A percentile compares a stretch with the other conserved stretches of the same genome.
These are phyloP conservation scores for Iris pallida DNA, from an alignment of 116 monocot species.

Conservation along the genomic window DNA sequence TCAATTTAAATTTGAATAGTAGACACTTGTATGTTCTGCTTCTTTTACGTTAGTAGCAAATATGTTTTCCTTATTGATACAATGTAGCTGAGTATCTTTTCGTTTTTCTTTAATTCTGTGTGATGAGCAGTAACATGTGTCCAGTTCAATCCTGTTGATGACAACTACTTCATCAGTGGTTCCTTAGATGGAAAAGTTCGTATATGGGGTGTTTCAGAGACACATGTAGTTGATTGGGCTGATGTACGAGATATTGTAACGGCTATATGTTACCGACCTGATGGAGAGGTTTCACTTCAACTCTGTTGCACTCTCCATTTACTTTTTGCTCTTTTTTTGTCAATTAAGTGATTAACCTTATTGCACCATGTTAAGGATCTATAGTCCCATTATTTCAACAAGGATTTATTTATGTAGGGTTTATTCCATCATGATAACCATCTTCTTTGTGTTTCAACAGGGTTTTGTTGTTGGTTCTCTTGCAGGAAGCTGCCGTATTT, in stretches of 20 bases:
- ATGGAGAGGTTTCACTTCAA: conserved; percentile 42
- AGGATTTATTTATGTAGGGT: not conserved
- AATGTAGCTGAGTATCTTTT: not conserved
- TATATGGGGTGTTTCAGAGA: conserved; percentile 42
- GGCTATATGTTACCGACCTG: conserved; percentile 51
- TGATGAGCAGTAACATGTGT: conserved; percentile 53
- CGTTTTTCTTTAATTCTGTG: not conserved
- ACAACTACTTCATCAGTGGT: conserved; percentile 67
- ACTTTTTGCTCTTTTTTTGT: no score
- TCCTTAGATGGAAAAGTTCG: conserved; percentile 72
- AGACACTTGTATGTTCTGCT: no score
- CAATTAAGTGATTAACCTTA: no score
- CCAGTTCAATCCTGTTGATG: conserved; percentile 64
- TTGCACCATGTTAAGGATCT: no score
- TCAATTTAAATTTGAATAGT: no score
- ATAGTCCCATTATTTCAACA: no score
- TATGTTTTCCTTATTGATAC: not conserved
- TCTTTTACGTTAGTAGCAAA: not conserved
- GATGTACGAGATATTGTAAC: conserved; percentile 59
- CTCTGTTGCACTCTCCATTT: not conserved
- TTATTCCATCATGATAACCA: not conserved
- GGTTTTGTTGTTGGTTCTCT: conserved; percentile 48
- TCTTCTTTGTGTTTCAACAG: conserved; percentile 7
- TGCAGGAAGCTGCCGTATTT: conserved; percentile 44
- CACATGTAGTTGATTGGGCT: conserved; percentile 58